Percentiles rank a stretch among this genome's conserved stretches.
Conservation (phyloP, 169 alveolate species). For the Plasmodium inui region DNA sequence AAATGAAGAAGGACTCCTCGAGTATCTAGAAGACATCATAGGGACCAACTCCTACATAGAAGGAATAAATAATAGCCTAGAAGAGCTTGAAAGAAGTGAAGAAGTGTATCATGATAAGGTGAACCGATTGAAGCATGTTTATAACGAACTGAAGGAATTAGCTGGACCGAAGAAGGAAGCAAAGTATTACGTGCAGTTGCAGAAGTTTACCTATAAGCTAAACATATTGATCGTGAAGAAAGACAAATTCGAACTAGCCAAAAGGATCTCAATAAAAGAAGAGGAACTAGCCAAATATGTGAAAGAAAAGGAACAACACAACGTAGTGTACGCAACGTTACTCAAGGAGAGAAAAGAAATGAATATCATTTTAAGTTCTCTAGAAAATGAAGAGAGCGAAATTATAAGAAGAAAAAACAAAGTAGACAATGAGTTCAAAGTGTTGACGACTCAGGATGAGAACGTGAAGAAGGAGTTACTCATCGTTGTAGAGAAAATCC, state of each 20-base stretch:
- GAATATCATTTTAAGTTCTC: slow-evolving; percentile 67
- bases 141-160: slow-evolving; percentile 88
- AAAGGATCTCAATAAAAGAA: slow-evolving; percentile 54
- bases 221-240: slow-evolving; percentile 76
- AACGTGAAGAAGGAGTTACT: slow-evolving; percentile 84
- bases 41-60: slow-evolving; percentile 92
- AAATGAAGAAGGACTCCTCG: slow-evolving; percentile 96
- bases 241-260: slow-evolving; percentile 71
- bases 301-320: slow-evolving; percentile 54
- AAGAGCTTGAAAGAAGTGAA: slow-evolving; percentile 82
- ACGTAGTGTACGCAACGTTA: slow-evolving; percentile 74
- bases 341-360: slow-evolving; percentile 80
- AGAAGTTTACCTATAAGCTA: slow-evolving; percentile 78
- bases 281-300: slow-evolving; percentile 75
- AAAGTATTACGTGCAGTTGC: slow-evolving; percentile 81
- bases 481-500: slow-evolving; percentile 82
- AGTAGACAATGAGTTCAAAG: slow-evolving; percentile 82
- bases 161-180: slow-evolving; percentile 86
- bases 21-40: slow-evolving; percentile 97
- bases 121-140: slow-evolving; percentile 86
- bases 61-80: slow-evolving; percentile 82
- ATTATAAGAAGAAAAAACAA: slow-evolving; percentile 76
- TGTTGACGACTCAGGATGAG: slow-evolving; percentile 82
- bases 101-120: slow-evolving; percentile 86
- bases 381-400: slow-evolving; percentile 82